Evolutionary conservation across 2,329 filamentous ascomycete species (phyloP), one percentile per base, ranked within the genome.

Genomic region (Cordyceps tenuipes): DNA sequence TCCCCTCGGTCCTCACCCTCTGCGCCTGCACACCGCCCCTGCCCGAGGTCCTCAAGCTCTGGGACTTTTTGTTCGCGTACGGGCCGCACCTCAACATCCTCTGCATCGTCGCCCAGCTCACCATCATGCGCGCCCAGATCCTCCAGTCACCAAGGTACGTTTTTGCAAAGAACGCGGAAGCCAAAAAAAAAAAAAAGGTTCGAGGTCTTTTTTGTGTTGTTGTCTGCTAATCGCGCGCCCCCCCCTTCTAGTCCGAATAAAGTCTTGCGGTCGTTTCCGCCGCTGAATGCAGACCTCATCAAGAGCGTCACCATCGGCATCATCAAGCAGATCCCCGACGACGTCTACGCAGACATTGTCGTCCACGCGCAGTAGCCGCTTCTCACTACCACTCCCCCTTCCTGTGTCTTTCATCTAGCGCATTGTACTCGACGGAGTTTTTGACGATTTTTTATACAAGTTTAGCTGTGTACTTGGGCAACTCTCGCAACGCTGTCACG

Each of bases 1-100:
- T 99, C 68, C 91, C 94, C 1, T 95, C 90, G 1, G 94, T 99
- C 0, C 78, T 97, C 64, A 99, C 94, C 0, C 82, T 99, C 55
- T 97, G 91, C 69, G 94, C 94, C 29, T 97, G 94, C 73, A 99
- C 94, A 17, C 94, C 94, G 17, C 94, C 94, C 2, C 75, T 99
- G 59, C 93, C 93, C 0, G 93, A 99, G 74, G 94, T 99, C 0
- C 75, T 99, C 59, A 84, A 89, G 63, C 81, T 99, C 2, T 99
- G 94, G 94, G 94, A 99, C 72, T 99, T 99, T 67, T 75, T 99
- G 23, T 96, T 99, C 69, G 93, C 94, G 0, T 99, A 97, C 66
- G 94, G 94, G 0, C 87, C 91, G 41, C 94, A 99, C 72, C 74
- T 99, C 63, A 99, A 99, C 69, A 90, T 99, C 60, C 76, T 99